Evolutionary conservation across 2,329 filamentous ascomycete species (phyloP), one percentile per base, ranked within the genome.

Genomic region (Metarhizium guizhouense): DNA sequence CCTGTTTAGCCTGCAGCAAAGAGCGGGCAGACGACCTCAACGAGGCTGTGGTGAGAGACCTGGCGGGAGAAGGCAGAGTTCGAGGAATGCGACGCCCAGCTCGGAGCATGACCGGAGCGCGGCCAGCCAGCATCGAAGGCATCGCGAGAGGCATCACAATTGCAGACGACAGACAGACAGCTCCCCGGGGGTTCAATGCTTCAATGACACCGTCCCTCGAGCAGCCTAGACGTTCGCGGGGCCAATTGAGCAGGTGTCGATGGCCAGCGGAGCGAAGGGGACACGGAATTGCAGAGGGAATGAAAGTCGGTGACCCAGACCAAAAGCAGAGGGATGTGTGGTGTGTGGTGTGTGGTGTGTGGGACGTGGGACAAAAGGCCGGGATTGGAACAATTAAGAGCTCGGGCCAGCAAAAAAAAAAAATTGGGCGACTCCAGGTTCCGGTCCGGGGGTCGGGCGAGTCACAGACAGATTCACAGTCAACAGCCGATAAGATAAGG

Each of bases 101-200:
- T 68, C 80, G 79, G 70, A 84, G 75, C 66, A 82, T 68, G 64
- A 78, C 74, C 70, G 81, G 80, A 65, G 80, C 78, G 67, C 80
- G 77, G 66, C 79, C 78, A 64, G 80, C 79, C 70, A 83, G 68
- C 60, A 68, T 66, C 62, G 69, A 67, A 54, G 57, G 58, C 64
- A 73, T 68, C 64, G 69, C 67, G 63, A 69, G 67, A 66, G 70
- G 71, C 72, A 74, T 74, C 61, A 64, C 59, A 59, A 63, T 60
- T 48, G 45, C 45, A 30, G 25, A 30, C 45, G n/a, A 13, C 45
- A 48, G 45, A 5, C 45, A 48, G 45, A 29, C 45, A 20, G 14
- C 61, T 63, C 62, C 62, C 60, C 63, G 59, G 63, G 63, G 63
- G 30, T 62, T 69, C 68, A 70, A 72, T 70, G 67, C 68, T 62